Evolutionary conservation across 345 rosid species (phyloP).

Genomic region (Microthlaspi erraticum): DNA sequence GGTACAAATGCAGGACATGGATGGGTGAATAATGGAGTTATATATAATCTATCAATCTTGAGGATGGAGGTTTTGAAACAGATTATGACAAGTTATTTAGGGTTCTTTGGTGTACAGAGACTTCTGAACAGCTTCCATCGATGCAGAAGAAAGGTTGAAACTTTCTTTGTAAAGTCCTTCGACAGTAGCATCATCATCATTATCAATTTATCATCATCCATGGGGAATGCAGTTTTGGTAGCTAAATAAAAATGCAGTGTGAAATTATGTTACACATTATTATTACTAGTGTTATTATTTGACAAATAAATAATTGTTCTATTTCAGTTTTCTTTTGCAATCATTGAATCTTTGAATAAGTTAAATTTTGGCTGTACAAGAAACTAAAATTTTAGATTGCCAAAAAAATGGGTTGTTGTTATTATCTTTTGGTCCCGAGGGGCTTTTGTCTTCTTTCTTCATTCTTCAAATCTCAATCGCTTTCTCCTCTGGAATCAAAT

Average conservation of each 20-base stretch:
- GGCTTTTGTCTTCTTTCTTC: conserved; percentile 15
- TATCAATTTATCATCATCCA: conserved; percentile 10
- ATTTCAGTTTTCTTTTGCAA: not conserved
- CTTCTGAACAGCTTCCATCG: conserved; percentile 22
- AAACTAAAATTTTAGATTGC: too few species aligned
- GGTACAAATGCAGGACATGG: conserved; percentile 33
- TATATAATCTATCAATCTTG: conserved; percentile 21
- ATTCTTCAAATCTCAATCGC: conserved; percentile 6
- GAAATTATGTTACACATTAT: conserved; percentile 30
- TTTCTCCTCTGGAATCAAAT: conserved; percentile 27
- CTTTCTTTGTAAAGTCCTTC: conserved; percentile 21
- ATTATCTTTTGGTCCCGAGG: conserved; percentile 21
- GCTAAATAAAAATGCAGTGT: conserved; percentile 12
- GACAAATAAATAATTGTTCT: not conserved
- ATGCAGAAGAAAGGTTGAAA: conserved; percentile 30
- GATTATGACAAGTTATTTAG: conserved; percentile 24
- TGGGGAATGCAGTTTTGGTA: conserved; percentile 41
- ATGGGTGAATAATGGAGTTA: conserved; percentile 24
- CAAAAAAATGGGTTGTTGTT: too few species aligned
- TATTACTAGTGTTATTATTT: conserved; percentile 24
- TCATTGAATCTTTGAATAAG: not conserved
- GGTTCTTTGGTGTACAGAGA: conserved; percentile 42
- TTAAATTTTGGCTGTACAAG: too few species aligned
- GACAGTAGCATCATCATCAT: conserved; percentile 16
- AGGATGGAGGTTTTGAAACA: not conserved